Percentiles rank a stretch among this genome's conserved stretches.
Evolutionary conservation across 192 early-diverging fungal species (phyloP).

Genomic region (Dimargaris xerosporica): DNA sequence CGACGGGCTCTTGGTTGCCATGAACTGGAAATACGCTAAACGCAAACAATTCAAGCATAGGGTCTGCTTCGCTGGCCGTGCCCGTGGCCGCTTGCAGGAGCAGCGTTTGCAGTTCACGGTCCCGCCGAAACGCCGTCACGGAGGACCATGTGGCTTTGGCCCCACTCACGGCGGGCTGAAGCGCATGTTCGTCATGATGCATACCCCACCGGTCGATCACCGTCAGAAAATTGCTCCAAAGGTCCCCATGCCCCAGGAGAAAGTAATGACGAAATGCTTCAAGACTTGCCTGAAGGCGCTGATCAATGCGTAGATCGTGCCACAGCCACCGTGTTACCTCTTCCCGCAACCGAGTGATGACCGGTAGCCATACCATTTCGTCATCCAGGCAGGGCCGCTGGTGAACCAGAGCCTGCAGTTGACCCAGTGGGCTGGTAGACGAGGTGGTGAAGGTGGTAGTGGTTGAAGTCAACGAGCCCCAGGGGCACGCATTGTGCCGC

Average conservation of each 20-base stretch:
- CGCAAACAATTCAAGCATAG: not conserved
- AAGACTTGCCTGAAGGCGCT: not conserved
- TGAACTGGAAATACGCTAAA: not conserved
- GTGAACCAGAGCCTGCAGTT: not conserved
- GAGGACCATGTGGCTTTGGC: not conserved
- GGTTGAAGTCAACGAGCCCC: not conserved
- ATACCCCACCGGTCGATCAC: not conserved
- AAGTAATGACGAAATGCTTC: not conserved
- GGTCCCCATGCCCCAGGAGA: conserved; percentile 5
- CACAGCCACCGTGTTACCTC: conserved; percentile 8
- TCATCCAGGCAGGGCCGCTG: not conserved
- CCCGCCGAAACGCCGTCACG: not conserved
- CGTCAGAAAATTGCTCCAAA: not conserved
- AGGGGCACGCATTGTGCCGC: not conserved
- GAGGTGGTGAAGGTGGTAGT: not conserved
- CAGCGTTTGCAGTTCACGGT: conserved; percentile 2
- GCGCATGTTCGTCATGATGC: no score
- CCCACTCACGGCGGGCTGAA: no score
- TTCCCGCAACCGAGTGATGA: not conserved
- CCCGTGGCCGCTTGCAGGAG: not conserved
- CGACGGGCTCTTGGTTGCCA: not conserved
- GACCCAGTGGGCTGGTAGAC: not conserved
- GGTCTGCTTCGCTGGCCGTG: not conserved
- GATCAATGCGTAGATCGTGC: not conserved
- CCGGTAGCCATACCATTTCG: not conserved